A percentile compares a stretch with the other conserved stretches of the same genome.
Conservation (phyloP, 1,139 yeast species). For the Protomyces arabidopsidicola region DNA sequence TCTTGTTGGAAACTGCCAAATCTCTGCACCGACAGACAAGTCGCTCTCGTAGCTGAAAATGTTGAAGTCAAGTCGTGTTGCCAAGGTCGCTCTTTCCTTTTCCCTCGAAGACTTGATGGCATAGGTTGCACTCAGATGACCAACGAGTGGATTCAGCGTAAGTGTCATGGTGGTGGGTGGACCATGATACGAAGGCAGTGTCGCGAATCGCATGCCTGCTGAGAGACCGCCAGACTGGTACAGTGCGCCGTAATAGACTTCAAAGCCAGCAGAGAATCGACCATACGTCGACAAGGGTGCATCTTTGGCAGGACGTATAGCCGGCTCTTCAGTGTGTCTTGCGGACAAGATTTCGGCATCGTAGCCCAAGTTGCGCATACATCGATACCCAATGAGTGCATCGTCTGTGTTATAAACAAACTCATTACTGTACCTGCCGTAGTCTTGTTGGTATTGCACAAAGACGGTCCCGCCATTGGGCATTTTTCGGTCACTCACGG, state of each 20-base stretch:
- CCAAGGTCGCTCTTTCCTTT: constrained; percentile 32
- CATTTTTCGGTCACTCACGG: constrained; percentile 66
- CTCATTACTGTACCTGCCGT: constrained; percentile 66
- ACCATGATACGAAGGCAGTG: constrained; percentile 80
- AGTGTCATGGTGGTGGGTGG: constrained; percentile 85
- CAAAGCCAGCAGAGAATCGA: constrained; percentile 71
- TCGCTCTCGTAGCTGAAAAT: constrained; percentile 86
- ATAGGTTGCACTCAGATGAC: constrained; percentile 84
- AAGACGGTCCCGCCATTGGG: constrained; percentile 55
- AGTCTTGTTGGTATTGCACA: constrained; percentile 64
- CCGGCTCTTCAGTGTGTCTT: not conserved
- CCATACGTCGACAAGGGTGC: constrained; percentile 42
- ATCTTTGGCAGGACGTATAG: constrained; percentile 33
- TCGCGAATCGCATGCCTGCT: constrained; percentile 76
- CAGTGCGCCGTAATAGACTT: constrained; percentile 80
- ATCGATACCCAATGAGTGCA: constrained; percentile 75
- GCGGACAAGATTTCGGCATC: constrained; percentile 9
- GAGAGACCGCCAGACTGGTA: constrained; percentile 59
- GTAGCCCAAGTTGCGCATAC: constrained; percentile 62
- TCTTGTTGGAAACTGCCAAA: constrained; percentile 50
- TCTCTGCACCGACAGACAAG: constrained; percentile 76
- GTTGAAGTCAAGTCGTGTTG: constrained; percentile 78
- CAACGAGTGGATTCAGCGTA: constrained; percentile 83
- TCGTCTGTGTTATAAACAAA: constrained; percentile 84
- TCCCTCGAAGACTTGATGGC: constrained; percentile 56